Evolutionary conservation across 1,139 yeast species (phyloP).

Genomic region (Nakaseomyces sp.): DNA sequence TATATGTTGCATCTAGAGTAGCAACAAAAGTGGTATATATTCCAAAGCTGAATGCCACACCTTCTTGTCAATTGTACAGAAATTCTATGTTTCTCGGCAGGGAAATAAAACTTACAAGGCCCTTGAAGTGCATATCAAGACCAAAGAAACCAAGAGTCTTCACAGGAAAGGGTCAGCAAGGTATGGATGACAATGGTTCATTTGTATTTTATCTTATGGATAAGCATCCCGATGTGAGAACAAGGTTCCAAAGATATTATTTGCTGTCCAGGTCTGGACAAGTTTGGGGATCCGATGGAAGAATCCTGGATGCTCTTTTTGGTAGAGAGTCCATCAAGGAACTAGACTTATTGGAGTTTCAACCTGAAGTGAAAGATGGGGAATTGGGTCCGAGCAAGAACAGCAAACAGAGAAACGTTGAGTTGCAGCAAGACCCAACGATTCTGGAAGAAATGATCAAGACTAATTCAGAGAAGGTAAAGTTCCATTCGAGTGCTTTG

Average conservation of each 20-base stretch:
- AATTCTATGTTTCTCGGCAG: conserved; percentile 18
- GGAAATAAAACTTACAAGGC: conserved; percentile 12
- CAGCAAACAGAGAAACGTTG: background rate
- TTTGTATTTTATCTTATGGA: conserved; percentile 23
- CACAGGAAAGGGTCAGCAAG: conserved; percentile 28
- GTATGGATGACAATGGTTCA: conserved; percentile 27
- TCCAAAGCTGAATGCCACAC: conserved; percentile 15
- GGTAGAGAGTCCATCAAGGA: conserved; percentile 16
- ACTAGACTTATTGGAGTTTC: background rate
- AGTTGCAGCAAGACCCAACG: conserved; percentile 1
- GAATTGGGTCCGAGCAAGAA: background rate
- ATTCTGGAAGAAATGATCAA: conserved; percentile 2
- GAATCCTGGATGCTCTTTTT: conserved; percentile 26
- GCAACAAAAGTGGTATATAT: conserved; percentile 24
- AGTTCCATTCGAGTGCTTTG: conserved; percentile 4
- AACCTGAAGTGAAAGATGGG: background rate
- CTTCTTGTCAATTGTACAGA: conserved; percentile 21
- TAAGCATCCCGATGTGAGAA: conserved; percentile 10
- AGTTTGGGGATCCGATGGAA: conserved; percentile 26
- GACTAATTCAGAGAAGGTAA: conserved; percentile 2
- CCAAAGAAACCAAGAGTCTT: conserved; percentile 18
- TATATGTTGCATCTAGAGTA: conserved; percentile 23
- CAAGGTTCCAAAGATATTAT: conserved; percentile 18
- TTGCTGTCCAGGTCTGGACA: conserved; percentile 28
- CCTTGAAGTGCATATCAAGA: conserved; percentile 17